Base-by-base conservation (phyloP, 75 land plant genomes). In the Sequoiadendron giganteum region DNA sequence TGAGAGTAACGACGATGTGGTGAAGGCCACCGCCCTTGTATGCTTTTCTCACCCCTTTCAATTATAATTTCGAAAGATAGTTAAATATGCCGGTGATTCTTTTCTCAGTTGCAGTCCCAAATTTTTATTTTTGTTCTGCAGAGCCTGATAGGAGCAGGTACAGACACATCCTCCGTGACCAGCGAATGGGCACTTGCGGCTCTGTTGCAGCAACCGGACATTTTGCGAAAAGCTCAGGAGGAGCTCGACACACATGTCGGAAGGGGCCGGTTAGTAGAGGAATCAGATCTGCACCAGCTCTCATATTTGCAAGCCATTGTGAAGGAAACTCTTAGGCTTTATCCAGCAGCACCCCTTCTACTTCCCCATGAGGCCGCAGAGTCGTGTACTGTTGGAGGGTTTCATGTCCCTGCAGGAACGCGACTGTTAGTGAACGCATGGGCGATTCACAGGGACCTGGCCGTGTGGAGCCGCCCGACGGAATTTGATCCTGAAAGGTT, bases 401-500 rank as follows among this genome's bases (percentile, higher is more conserved):
- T 86, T 84, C 81, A 91, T 70, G 49, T 93, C 3, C 86, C 90
- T 2, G 86, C 85, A 43, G 90, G 91, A n/a, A 92, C 92, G 54
- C 39, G 72, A 3, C 52, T 92, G 14, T 28, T 90, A 19, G 87
- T 86, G 30, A 92, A 92, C 47, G 55, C 81, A n/a, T 88, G 88
- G 86, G 89, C 89, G 68, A 38, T 92, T 19, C 88, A 89, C 19
- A 52, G 86, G 10, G 92, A 92, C 58, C 93, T 90, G 10, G 9
- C 34, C 0, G 70, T 85, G 8, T 92, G 93, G 93, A 19, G 56
- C 0, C 88, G 88, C 8, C 92, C 93, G 0, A 52, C 28, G 28
- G 90, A 89, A 84, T 92, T 92, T 39, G 76, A 86, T 77, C 93
- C 93, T 5, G 93, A 90, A 32, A 85, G 93, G 75, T 90, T 92